Base-by-base conservation (phyloP, 306 rosid genomes). In the Dryas octopetala region DNA sequence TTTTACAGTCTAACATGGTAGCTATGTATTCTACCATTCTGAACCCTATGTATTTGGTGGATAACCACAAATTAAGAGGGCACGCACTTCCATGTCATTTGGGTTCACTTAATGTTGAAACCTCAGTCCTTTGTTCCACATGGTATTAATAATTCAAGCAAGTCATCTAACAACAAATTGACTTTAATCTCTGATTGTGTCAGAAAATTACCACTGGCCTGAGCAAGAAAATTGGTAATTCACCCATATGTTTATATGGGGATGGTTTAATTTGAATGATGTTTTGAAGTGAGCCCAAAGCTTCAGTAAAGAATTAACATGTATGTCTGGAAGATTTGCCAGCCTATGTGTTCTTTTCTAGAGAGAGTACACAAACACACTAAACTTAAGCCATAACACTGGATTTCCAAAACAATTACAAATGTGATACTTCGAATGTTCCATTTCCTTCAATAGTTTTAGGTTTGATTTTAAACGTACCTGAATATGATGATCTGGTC, bases 401-500 rank as follows among this genome's bases (percentile, higher is more conserved):
- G 12, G 28, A 26, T 10, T 60, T 60, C 11, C 7, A 23, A 28
- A 12, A 5, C 2, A 60, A 41, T 16, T 15, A 40, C 46, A 62
- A 62, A 62, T 7, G 40, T 12, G 19, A 62, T 62, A 62, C 66
- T 40, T 43, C 0, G 4, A 62, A 4, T 4, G 26, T 38, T 62
- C 16, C 12, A 40, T 40, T 41, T 63, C 49, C 17, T 62, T 12
- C 28, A 41, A 13, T 50, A 16, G 12, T 28, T 61, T 7, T 17
- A 51, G n/a, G 26, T 9, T 38, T 0, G 51, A 10, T 4, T 4
- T 51, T 64, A 44, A 19, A 19, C 10, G 47, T 64, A 89, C 99
- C 99, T 96, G 88, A 96, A 96, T 54, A 96, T 90, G 40, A 96
- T 90, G 9, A 96, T 89, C 72, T 96, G 93, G 3, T 92, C 93